Evolutionary conservation across 2,329 filamentous ascomycete genomes (phyloP).

Genomic region (Zelopaecilomyces penicillatus): DNA sequence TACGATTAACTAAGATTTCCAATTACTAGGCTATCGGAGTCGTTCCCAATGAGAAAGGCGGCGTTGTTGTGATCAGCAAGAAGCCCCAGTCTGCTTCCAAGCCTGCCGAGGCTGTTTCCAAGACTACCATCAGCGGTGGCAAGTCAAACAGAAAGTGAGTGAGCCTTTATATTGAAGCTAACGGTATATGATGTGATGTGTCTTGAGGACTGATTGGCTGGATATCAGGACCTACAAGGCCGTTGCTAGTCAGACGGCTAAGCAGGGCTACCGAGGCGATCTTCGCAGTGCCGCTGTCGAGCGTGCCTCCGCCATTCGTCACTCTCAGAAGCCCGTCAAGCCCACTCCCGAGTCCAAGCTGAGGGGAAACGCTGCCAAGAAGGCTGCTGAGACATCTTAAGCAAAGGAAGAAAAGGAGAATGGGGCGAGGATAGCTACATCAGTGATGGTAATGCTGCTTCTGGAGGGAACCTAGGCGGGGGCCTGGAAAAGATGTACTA

Average conservation of each 20-base stretch:
- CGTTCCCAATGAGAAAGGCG: slow-evolving; percentile 65
- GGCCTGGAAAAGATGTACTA: too few species aligned
- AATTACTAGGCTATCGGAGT: slow-evolving; percentile 69
- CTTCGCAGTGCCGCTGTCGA: slow-evolving; percentile 71
- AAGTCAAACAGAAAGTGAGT: slow-evolving; percentile 64
- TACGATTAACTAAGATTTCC: slow-evolving; percentile 16
- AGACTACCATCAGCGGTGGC: slow-evolving; percentile 60
- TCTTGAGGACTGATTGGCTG: slow-evolving; percentile 13
- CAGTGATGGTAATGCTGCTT: too few species aligned
- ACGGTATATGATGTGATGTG: background rate
- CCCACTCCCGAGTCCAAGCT: slow-evolving; percentile 63
- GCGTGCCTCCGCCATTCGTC: slow-evolving; percentile 78
- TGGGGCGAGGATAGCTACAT: background rate
- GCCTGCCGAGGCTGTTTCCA: slow-evolving; percentile 59
- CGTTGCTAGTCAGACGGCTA: slow-evolving; percentile 74
- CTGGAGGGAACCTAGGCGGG: too few species aligned
- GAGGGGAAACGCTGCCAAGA: slow-evolving; percentile 71
- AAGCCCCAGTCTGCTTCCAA: slow-evolving; percentile 63
- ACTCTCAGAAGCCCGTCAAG: slow-evolving; percentile 73
- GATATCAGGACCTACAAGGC: slow-evolving; percentile 70
- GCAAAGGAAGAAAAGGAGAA: background rate
- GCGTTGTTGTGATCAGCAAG: slow-evolving; percentile 77
- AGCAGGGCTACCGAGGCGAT: slow-evolving; percentile 77
- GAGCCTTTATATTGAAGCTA: background rate
- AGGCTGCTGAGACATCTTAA: slow-evolving; percentile 46